Percentiles rank a stretch among this genome's conserved stretches.
Evolutionary conservation across 1,284 basidiomycete species (phyloP).

Genomic region (Cryptococcus maquisensis): DNA sequence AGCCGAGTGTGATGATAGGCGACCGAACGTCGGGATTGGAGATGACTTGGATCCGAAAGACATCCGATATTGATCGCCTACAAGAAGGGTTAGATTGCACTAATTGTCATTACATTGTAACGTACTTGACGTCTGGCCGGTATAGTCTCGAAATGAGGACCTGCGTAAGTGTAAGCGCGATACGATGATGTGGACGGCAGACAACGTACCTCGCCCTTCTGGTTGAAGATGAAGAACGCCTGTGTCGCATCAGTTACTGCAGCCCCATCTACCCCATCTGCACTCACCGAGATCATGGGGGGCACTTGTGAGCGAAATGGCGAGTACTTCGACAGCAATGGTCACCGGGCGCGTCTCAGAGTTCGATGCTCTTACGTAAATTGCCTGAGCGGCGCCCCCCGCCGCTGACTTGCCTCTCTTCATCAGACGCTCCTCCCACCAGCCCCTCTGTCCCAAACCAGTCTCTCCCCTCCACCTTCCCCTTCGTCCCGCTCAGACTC

Average conservation of each 20-base stretch:
- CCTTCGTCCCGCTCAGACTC: too few relatives aligned
- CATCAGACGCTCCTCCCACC: too few relatives aligned
- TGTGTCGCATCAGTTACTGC: constrained; percentile 39
- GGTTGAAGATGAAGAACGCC: constrained; percentile 98
- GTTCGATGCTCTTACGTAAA: too few relatives aligned
- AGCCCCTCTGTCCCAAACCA: too few relatives aligned
- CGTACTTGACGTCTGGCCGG: constrained; percentile 86
- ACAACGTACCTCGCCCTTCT: constrained; percentile 81
- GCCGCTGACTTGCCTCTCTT: too few relatives aligned
- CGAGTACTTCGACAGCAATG: not conserved
- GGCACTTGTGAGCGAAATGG: not conserved
- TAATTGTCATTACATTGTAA: not conserved
- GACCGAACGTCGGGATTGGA: constrained; percentile 94
- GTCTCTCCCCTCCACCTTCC: too few relatives aligned
- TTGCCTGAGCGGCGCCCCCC: too few relatives aligned
- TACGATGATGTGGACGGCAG: not conserved
- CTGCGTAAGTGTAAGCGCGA: constrained; percentile 49
- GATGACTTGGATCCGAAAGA: constrained; percentile 96
- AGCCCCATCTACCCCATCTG: not conserved
- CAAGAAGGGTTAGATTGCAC: not conserved
- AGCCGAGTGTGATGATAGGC: constrained; percentile 95
- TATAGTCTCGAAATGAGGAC: constrained; percentile 91
- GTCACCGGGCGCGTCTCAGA: not conserved
- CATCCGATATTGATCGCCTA: constrained; percentile 94
- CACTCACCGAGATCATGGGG: constrained; percentile 40